Evolutionary conservation across 495 filamentous ascomycete species (phyloP).

Genomic region (Saxispiralis lemnorum): DNA sequence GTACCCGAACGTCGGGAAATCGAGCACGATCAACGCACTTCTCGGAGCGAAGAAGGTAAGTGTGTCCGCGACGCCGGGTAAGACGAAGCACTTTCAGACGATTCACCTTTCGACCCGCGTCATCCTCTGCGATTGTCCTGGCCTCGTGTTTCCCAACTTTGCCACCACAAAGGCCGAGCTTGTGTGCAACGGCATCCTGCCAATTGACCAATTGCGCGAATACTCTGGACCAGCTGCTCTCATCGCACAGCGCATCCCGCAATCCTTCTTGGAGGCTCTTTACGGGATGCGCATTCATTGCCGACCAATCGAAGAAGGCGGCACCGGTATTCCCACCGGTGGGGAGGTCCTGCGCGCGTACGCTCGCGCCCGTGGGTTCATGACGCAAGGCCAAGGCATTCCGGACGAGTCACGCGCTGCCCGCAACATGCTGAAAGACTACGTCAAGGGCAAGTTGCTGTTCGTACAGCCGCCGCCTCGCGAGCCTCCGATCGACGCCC

Average conservation of each 20-base stretch:
- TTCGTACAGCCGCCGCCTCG: constrained; percentile 77
- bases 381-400: constrained; percentile 68
- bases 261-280: constrained; percentile 70
- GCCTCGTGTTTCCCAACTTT: constrained; percentile 97
- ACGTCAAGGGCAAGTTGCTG: constrained; percentile 86
- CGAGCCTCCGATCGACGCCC: constrained; percentile 37
- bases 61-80: constrained; percentile 90
- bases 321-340: constrained; percentile 72
- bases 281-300: constrained; percentile 82
- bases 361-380: constrained; percentile 74
- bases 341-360: constrained; percentile 78
- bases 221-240: constrained; percentile 75
- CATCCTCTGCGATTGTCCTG: constrained; percentile 92
- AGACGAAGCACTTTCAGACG: constrained; percentile 99
- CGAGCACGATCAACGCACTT: constrained; percentile 94
- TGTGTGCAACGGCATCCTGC: constrained; percentile 86
- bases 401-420: constrained; percentile 89
- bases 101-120: constrained; percentile 80
- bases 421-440: constrained; percentile 84
- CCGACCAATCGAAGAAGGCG: constrained; percentile 78
- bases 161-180: constrained; percentile 92
- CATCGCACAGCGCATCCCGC: constrained; percentile 82
- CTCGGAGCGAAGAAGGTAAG: constrained; percentile 97
- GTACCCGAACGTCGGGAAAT: constrained; percentile 98
- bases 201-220: constrained; percentile 92